Conservation (phyloP, 2,329 filamentous ascomycete species). For the Cordyceps farinosa region DNA sequence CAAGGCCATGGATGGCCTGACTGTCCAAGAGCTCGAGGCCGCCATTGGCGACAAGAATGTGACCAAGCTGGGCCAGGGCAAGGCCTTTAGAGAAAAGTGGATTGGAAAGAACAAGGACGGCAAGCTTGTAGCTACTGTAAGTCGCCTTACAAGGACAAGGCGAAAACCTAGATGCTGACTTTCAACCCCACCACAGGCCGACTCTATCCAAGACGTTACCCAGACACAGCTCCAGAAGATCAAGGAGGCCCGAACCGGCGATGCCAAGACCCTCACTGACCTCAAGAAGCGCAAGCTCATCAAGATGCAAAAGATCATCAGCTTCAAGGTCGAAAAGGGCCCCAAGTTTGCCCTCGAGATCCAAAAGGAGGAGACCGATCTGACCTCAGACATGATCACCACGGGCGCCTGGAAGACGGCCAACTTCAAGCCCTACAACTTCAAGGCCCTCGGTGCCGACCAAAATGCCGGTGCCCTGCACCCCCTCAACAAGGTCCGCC, state of each 20-base stretch:
- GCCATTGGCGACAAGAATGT: conserved; percentile 69
- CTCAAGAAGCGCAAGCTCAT: conserved; percentile 91
- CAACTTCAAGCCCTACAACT: conserved; percentile 77
- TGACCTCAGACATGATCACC: conserved; percentile 89
- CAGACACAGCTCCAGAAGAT: conserved; percentile 72
- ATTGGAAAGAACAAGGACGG: conserved; percentile 59
- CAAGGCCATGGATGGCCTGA: conserved; percentile 72
- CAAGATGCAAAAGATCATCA: conserved; percentile 76
- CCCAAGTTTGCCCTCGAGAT: conserved; percentile 86
- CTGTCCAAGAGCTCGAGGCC: conserved; percentile 68
- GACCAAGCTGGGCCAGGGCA: conserved; percentile 84
- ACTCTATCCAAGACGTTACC: conserved; percentile 77
- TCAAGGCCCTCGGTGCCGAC: conserved; percentile 66
- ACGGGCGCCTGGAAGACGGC: conserved; percentile 89
- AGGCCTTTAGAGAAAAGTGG: conserved; percentile 83
- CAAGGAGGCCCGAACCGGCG: conserved; percentile 65
- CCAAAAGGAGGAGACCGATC: conserved; percentile 87
- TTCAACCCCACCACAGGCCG: conserved; percentile 39
- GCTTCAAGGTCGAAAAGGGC: conserved; percentile 80
- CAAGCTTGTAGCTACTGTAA: conserved; percentile 51
- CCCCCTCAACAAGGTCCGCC: conserved; percentile 87
- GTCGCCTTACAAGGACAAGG: conserved; percentile 22
- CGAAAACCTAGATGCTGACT: neutral
- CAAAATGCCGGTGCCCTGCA: conserved; percentile 60
- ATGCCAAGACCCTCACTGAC: conserved; percentile 74